phyloP scores from a whole-genome alignment of 1,284 basidiomycete genomes.

The Cutaneotrichosporon mucoides region DNA sequence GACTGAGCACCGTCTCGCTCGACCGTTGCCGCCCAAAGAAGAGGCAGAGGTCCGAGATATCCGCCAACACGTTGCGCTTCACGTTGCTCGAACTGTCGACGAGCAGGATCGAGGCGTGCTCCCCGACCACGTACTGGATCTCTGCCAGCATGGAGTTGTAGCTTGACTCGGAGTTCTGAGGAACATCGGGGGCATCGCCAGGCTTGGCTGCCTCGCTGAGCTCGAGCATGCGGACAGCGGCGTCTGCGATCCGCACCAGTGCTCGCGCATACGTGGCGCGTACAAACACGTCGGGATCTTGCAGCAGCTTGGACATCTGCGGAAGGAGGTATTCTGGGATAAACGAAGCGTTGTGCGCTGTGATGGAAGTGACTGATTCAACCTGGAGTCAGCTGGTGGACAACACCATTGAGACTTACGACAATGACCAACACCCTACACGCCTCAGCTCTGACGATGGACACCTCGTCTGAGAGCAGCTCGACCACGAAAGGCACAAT shows the following conservation, averaged over 20 bases:
- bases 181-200: conserved; percentile 51
- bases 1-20: conserved; percentile 89
- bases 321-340: conserved; percentile 95
- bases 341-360: conserved; percentile 76
- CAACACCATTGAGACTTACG: conserved; percentile 49
- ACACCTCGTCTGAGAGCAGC: conserved; percentile 76
- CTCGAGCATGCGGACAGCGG: conserved; percentile 67
- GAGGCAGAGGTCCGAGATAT: conserved; percentile 82
- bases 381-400: conserved; percentile 54
- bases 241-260: conserved; percentile 77
- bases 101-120: conserved; percentile 71
- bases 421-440: conserved; percentile 78
- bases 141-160: conserved; percentile 83
- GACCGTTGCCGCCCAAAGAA: conserved; percentile 90
- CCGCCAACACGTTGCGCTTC: conserved; percentile 58
- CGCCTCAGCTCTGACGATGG: conserved; percentile 73
- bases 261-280: conserved; percentile 83
- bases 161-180: conserved; percentile 70
- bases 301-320: conserved; percentile 73
- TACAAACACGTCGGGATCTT: conserved; percentile 82
- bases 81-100: conserved; percentile 56
- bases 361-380: conserved; percentile 78
- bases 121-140: conserved; percentile 79
- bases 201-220: conserved; percentile 80
- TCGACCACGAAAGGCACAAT: conserved; percentile 89